Evolutionary conservation across 1,284 basidiomycete genomes (phyloP), one percentile per base, ranked within the genome.

Genomic region (Pseudozyma thailandica): DNA sequence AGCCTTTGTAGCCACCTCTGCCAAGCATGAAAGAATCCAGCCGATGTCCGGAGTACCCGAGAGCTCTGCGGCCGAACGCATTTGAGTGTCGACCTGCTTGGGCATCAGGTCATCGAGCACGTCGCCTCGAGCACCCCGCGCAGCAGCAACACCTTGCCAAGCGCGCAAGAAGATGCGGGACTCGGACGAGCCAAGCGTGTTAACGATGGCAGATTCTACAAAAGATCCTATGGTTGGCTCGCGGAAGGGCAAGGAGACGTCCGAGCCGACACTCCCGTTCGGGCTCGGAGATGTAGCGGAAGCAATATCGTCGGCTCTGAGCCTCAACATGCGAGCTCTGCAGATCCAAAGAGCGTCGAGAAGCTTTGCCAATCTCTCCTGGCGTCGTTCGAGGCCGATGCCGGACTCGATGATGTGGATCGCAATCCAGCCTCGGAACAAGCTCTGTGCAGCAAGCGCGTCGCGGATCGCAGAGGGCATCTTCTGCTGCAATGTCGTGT

Each of bases 321-420:
- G 47, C 46, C 33, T 52, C 12, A 61, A 38, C 80, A 81, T 82
- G 16, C 79, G 71, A 5, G 79, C 65, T 31, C 80, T 53, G 50
- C 73, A 75, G 20, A 82, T 66, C 60, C 70, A 75, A 9, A 81
- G 69, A 6, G 78, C 77, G 41, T 81, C 80, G 26, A 82, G 44
- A 6, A 82, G 61, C 50, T 75, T 77, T 9, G 58, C 63, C 1
- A 82, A 47, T 10, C 81, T 66, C 33, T 56, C 59, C 45, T 77
- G 71, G 13, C 81, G 63, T 18, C 61, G 60, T 41, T 56, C 51
- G 5, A 80, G 55, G 6, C 80, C 81, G 31, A 82, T 77, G 13
- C 72, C 69, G 0, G 66, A 46, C 56, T 82, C 80, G 47, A 73
- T 75, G 26, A 81, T 74, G 33, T 80, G 79, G 18, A 78, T 66